Evolutionary conservation across 2,329 filamentous ascomycete genomes (phyloP), one percentile per base, ranked within the genome.

Genomic region (Cladophialophora bantiana): DNA sequence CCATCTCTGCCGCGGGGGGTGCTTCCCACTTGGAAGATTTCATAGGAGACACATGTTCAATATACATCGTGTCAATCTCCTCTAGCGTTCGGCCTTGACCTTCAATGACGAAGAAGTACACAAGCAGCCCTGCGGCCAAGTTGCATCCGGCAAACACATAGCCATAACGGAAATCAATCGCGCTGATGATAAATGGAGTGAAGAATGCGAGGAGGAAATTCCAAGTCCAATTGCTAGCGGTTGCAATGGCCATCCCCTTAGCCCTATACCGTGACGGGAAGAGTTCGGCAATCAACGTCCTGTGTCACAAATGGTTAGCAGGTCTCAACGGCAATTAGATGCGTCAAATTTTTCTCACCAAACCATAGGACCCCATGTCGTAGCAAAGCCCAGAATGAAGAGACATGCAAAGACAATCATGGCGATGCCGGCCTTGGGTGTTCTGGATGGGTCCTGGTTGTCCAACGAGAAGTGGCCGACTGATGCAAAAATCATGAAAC

Each of bases 101-200:
- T 76, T 94, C 91, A 64, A 90, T 87, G 60, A 93, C 85, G 77
- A 93, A 93, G 78, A 94, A 91, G 81, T 90, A 94, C 34, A 93
- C 89, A 12, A 93, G 77, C 0, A 88, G 70, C 0, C 87, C 85
- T 0, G 85, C 90, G 0, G 85, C 81, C 20, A 91, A 79, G 73
- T 90, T 92, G 76, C 90, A 93, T 0, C 83, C 88, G 0, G 90
- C 90, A 75, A 94, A 94, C 52, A 94, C 88, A 72, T 93, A 92
- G 10, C 91, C 91, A 75, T 93, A 93, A 18, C 84, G 84, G 78
- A 90, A 94, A 73, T 91, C 86, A 65, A 94, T 94, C 7, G 86
- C 83, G 0, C 81, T 80, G 1, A 88, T 90, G 76, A 94, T 93
- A 78, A 93, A 93, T 0, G 91, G 89, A 0, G 91, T 93, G 82